These are phyloP conservation scores for Penicillium tannophilum DNA, from an alignment of 495 filamentous ascomycete genomes.

Conservation along the genomic window DNA sequence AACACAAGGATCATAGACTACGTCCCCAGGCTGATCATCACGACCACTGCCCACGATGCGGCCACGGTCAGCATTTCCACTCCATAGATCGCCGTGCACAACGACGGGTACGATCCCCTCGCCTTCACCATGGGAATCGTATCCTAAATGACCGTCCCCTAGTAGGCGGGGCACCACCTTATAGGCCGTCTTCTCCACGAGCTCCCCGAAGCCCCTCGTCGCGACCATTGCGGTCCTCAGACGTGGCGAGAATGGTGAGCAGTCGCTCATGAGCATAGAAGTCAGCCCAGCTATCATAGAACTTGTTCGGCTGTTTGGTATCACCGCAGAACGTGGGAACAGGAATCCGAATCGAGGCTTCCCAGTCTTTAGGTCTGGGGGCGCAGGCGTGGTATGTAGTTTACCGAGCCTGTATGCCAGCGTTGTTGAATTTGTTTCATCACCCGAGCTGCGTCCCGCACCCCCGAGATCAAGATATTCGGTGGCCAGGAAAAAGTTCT, in stretches of 20 bases:
- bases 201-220: constrained; percentile 59
- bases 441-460: constrained; percentile 33
- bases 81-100: constrained; percentile 91
- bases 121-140: constrained; percentile 43
- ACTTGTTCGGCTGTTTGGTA: constrained; percentile 76
- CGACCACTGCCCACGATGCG: constrained; percentile 52
- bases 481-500: constrained; percentile 71
- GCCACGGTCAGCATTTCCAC: constrained; percentile 76
- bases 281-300: constrained; percentile 69
- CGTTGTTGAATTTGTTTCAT: constrained; percentile 26
- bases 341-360: constrained; percentile 72
- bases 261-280: constrained; percentile 81
- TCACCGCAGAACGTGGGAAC: constrained; percentile 84
- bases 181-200: constrained; percentile 63
- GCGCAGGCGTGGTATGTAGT: constrained; percentile 77
- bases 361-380: constrained; percentile 52
- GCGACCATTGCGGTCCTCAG: constrained; percentile 60
- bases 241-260: constrained; percentile 59
- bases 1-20: constrained; percentile 80
- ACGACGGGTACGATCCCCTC: constrained; percentile 68
- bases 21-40: constrained; percentile 63
- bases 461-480: constrained; percentile 72
- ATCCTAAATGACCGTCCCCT: constrained; percentile 64
- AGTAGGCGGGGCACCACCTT: constrained; percentile 73
- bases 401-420: constrained; percentile 76